phyloP scores from a whole-genome alignment of 352 stramenopile species.

The Phytopythium vexans region DNA sequence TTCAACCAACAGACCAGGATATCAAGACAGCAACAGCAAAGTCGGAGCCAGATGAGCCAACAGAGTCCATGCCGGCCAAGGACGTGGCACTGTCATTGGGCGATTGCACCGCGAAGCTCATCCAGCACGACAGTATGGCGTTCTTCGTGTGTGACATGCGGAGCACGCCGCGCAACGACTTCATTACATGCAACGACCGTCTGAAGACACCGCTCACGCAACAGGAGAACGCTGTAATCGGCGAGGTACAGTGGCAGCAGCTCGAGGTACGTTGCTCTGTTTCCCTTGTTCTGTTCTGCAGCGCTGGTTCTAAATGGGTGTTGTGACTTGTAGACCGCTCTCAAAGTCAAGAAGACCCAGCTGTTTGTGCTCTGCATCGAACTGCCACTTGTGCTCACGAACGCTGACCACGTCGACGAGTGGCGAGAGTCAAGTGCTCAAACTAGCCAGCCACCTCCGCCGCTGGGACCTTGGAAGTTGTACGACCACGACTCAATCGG shows the following conservation, averaged over 20 bases:
- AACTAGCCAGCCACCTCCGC: background rate
- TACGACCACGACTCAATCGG: conserved; percentile 52
- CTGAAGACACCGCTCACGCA: conserved; percentile 37
- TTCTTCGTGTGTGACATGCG: conserved; percentile 72
- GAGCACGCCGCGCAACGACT: conserved; percentile 18
- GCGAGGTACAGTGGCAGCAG: conserved; percentile 61
- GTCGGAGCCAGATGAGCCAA: background rate
- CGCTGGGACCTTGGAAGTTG: conserved; percentile 21
- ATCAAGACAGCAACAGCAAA: background rate
- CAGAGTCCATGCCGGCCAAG: background rate
- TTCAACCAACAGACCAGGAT: background rate
- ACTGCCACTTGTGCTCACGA: conserved; percentile 61
- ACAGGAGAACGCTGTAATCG: conserved; percentile 59
- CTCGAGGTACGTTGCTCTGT: conserved; percentile 37
- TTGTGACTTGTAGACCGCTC: conserved; percentile 28
- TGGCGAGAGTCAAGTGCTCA: conserved; percentile 30
- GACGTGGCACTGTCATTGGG: no score
- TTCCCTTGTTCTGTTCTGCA: background rate
- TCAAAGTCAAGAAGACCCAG: conserved; percentile 65
- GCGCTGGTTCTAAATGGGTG: background rate
- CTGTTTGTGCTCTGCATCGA: conserved; percentile 65
- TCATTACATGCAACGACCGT: conserved; percentile 67
- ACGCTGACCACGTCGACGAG: conserved; percentile 35
- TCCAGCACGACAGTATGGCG: conserved; percentile 43
- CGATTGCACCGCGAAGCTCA: conserved; percentile 21